These are phyloP conservation scores for Phaeophleospora eucalypticola DNA, from an alignment of 2,329 filamentous ascomycete genomes.

Conservation along the genomic window DNA sequence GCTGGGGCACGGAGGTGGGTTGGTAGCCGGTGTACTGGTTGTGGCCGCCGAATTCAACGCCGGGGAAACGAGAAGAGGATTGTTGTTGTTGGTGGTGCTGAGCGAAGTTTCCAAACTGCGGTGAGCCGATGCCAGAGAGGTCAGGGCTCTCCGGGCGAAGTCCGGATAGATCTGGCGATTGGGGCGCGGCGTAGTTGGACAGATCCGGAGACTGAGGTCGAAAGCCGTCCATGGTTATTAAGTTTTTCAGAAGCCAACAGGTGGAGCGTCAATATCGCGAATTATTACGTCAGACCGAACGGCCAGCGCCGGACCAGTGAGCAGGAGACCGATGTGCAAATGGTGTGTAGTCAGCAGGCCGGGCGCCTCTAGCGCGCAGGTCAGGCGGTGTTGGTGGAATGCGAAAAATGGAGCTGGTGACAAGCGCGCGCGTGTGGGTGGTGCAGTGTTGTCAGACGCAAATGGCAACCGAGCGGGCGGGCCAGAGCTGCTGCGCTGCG, in stretches of 20 bases:
- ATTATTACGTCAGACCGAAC: neutral
- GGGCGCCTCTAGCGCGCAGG: neutral
- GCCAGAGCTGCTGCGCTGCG: neutral
- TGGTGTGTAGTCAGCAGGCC: no score
- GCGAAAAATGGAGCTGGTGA: neutral
- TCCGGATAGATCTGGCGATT: conserved; percentile 21
- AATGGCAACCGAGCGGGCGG: neutral
- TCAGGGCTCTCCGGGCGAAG: conserved; percentile 20
- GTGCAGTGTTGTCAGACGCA: neutral
- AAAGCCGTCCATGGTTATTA: neutral
- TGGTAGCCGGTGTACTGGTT: conserved; percentile 15
- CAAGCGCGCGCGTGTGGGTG: no score
- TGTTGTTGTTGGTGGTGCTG: no score
- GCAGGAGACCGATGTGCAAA: no score
- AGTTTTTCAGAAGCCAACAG: neutral
- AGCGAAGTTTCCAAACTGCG: conserved; percentile 10
- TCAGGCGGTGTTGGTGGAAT: neutral
- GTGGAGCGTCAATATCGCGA: neutral
- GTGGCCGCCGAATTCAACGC: conserved; percentile 4
- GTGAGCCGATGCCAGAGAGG: conserved; percentile 8
- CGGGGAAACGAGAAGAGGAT: conserved; percentile 13
- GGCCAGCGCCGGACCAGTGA: neutral
- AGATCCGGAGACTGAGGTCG: neutral
- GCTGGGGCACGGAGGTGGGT: conserved; percentile 20
- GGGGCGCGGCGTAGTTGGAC: conserved; percentile 3